These are phyloP conservation scores for Pseudopyrenochaeta lycopersici DNA, from an alignment of 2,329 filamentous ascomycete species.

Conservation along the genomic window DNA sequence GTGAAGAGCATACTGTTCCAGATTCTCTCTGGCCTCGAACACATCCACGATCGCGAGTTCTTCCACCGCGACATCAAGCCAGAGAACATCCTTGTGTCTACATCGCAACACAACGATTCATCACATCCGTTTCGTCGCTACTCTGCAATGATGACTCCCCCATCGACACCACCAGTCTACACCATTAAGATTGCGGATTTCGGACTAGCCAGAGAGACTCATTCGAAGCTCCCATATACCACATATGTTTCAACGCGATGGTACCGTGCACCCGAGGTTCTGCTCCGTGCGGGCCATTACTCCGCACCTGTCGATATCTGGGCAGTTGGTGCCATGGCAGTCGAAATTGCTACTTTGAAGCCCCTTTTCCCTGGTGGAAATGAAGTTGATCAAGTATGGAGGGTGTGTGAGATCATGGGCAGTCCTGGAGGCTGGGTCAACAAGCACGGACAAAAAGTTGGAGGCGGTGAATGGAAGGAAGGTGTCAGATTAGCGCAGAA, in stretches of 20 bases:
- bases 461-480: slow-evolving; percentile 97
- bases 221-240: slow-evolving; percentile 95
- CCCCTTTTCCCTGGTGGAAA: slow-evolving; percentile 97
- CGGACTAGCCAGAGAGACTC: slow-evolving; percentile 94
- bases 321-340: slow-evolving; percentile 98
- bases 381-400: slow-evolving; percentile 98
- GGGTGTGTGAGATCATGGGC: slow-evolving; percentile 98
- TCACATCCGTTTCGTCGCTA: slow-evolving; percentile 90
- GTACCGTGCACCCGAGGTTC: slow-evolving; percentile 93
- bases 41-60: slow-evolving; percentile 96
- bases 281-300: slow-evolving; percentile 93
- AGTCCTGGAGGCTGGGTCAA: slow-evolving; percentile 98
- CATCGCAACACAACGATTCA: slow-evolving; percentile 82
- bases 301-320: slow-evolving; percentile 98
- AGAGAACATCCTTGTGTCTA: slow-evolving; percentile 97
- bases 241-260: slow-evolving; percentile 98
- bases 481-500: slow-evolving; percentile 92
- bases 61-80: slow-evolving; percentile 99
- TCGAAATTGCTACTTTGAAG: slow-evolving; percentile 95
- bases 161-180: slow-evolving; percentile 91
- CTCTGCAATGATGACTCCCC: slow-evolving; percentile 90
- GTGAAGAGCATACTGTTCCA: slow-evolving; percentile 99
- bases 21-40: slow-evolving; percentile 94
- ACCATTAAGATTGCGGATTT: slow-evolving; percentile 99
- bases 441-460: slow-evolving; percentile 84